Evolutionary conservation across 139 green algal species (phyloP).

Genomic region (Picocystis salinarum): DNA sequence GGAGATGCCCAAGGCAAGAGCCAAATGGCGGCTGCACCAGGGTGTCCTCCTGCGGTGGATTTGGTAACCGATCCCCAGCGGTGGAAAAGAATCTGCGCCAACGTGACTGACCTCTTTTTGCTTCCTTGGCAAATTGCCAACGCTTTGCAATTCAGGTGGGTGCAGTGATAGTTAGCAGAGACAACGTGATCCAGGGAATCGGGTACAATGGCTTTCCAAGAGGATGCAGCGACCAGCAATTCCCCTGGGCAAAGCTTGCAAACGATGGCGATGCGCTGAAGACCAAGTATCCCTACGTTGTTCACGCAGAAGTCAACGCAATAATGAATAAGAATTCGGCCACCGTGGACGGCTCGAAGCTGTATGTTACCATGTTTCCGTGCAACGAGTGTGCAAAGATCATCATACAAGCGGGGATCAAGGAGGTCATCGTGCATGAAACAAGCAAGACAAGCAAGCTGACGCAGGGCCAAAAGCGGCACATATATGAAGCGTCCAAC

Average conservation of each 20-base stretch:
- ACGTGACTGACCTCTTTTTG: background rate
- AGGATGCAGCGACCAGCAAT: slow-evolving; percentile 58
- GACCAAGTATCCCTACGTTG: slow-evolving; percentile 87
- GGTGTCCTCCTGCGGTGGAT: background rate
- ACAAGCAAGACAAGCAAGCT: slow-evolving; percentile 14
- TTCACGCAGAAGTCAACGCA: slow-evolving; percentile 92
- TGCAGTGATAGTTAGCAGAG: slow-evolving; percentile 56
- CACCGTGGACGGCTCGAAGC: slow-evolving; percentile 27
- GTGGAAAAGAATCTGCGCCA: too few relatives aligned
- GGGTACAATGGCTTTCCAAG: slow-evolving; percentile 98
- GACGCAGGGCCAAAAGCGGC: slow-evolving; percentile 6
- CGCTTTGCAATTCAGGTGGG: slow-evolving; percentile 36
- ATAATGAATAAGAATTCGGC: slow-evolving; percentile 89
- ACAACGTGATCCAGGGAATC: slow-evolving; percentile 91
- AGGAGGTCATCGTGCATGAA: slow-evolving; percentile 76
- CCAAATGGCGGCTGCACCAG: background rate
- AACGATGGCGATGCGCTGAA: slow-evolving; percentile 33
- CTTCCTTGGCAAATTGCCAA: slow-evolving; percentile 1
- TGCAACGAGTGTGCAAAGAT: slow-evolving; percentile 99
- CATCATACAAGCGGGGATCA: slow-evolving; percentile 87
- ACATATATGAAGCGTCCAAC: slow-evolving; percentile 40
- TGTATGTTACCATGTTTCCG: slow-evolving; percentile 97
- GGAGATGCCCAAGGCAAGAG: background rate
- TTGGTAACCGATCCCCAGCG: too few relatives aligned
- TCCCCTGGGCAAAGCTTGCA: slow-evolving; percentile 73